Conservation (phyloP, 768 basidiomycete species). For the Leccinum broughii region DNA sequence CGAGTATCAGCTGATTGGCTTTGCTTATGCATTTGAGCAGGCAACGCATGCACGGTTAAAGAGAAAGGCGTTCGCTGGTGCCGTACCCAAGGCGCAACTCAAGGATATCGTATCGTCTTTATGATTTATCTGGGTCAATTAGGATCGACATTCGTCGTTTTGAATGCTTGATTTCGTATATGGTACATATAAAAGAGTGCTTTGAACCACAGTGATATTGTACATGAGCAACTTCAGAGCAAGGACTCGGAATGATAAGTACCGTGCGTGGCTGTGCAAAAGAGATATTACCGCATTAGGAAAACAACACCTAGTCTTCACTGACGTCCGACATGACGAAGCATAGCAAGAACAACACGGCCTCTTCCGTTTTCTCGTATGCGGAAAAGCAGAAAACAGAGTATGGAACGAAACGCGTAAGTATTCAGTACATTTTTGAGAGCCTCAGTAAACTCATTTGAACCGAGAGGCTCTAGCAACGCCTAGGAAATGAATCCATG, state of each 20-base stretch:
- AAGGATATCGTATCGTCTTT: conserved; percentile 28
- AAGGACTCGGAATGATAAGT: background rate
- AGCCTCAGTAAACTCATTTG: background rate
- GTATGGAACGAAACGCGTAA: conserved; percentile 78
- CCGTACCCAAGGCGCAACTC: conserved; percentile 57
- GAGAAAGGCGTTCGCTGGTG: conserved; percentile 48
- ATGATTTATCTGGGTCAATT: background rate
- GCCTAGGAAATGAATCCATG: conserved; percentile 84
- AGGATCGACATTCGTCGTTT: background rate
- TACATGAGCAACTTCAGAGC: too few species aligned
- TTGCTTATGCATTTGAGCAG: conserved; percentile 54
- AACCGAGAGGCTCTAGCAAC: conserved; percentile 29
- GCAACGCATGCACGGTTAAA: conserved; percentile 51
- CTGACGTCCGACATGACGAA: conserved; percentile 61
- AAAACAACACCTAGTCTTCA: background rate
- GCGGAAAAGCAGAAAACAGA: conserved; percentile 80
- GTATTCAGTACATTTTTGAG: conserved; percentile 17
- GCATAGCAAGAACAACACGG: conserved; percentile 89
- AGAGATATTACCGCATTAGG: background rate
- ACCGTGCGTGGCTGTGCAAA: background rate
- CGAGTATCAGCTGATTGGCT: conserved; percentile 43
- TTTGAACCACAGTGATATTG: background rate
- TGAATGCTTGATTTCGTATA: background rate
- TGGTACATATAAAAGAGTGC: background rate
- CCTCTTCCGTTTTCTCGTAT: conserved; percentile 86